These are phyloP conservation scores for Ophiocordyceps unilateralis DNA, from an alignment of 2,329 filamentous ascomycete genomes.

Conservation along the genomic window DNA sequence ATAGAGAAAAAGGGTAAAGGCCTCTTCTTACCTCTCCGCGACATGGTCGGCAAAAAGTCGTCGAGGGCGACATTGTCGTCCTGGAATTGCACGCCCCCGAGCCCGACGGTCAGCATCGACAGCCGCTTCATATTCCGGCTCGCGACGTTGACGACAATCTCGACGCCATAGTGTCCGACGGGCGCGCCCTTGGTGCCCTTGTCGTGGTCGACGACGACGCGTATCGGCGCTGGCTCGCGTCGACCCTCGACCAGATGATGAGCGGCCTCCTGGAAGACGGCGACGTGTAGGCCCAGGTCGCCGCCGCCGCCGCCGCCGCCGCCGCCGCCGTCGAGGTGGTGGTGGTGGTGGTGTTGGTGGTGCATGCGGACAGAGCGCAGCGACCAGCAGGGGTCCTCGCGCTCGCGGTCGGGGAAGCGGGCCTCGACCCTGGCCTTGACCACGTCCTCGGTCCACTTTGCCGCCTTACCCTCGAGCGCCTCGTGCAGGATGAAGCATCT, in stretches of 20 bases:
- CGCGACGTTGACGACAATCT: slow-evolving; percentile 50
- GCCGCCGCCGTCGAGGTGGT: neutral
- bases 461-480: slow-evolving; percentile 59
- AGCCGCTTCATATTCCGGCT: slow-evolving; percentile 32
- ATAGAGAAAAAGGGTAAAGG: neutral
- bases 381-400: slow-evolving; percentile 67
- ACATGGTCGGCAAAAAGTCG: slow-evolving; percentile 58
- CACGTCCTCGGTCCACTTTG: slow-evolving; percentile 68
- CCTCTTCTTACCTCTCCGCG: slow-evolving; percentile 45
- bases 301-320: slow-evolving; percentile 33
- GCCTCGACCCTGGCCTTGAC: slow-evolving; percentile 74
- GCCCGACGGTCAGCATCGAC: slow-evolving; percentile 36
- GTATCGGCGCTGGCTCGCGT: slow-evolving; percentile 49
- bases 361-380: slow-evolving; percentile 49
- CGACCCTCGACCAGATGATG: slow-evolving; percentile 45
- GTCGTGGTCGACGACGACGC: slow-evolving; percentile 56
- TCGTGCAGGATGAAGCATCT: slow-evolving; percentile 58
- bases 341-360: neutral
- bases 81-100: slow-evolving; percentile 50
- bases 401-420: slow-evolving; percentile 66
- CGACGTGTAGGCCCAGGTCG: slow-evolving; percentile 42
- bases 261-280: slow-evolving; percentile 55
- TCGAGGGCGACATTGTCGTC: slow-evolving; percentile 54
- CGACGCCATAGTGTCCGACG: slow-evolving; percentile 50
- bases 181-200: slow-evolving; percentile 49